phyloP scores from a whole-genome alignment of 495 filamentous ascomycete species.

The Apodospora peruviana region DNA sequence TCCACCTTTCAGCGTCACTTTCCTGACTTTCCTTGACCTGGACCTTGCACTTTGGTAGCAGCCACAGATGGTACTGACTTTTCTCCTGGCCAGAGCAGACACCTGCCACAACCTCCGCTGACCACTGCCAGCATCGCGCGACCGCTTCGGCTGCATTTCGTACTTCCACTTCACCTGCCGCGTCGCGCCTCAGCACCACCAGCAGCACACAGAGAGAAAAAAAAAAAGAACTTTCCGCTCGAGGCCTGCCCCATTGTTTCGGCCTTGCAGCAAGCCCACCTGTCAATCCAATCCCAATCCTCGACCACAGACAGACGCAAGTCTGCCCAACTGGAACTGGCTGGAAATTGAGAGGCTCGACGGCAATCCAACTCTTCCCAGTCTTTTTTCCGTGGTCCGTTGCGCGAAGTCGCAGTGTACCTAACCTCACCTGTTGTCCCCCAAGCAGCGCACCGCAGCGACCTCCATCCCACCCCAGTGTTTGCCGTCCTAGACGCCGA shows the following conservation, averaged over 20 bases:
- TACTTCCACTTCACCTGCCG: slow-evolving; percentile 6
- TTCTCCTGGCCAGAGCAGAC: slow-evolving; percentile 4
- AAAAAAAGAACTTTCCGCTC: too few relatives aligned
- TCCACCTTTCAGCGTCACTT: slow-evolving; percentile 14
- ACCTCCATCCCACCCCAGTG: slow-evolving; percentile 12
- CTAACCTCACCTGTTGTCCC: slow-evolving; percentile 19
- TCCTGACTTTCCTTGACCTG: slow-evolving; percentile 14
- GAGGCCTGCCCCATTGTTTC: slow-evolving; percentile 20
- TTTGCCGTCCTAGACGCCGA: slow-evolving; percentile 22
- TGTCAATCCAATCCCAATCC: slow-evolving; percentile 3
- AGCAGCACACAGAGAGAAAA: too few relatives aligned
- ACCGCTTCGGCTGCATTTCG: neutral
- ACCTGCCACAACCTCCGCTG: slow-evolving; percentile 11
- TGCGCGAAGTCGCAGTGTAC: slow-evolving; percentile 22
- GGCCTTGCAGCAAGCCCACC: slow-evolving; percentile 18
- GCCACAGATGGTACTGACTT: slow-evolving; percentile 14
- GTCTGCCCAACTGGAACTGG: slow-evolving; percentile 21
- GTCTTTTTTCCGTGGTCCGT: slow-evolving; percentile 17
- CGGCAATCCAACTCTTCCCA: slow-evolving; percentile 10
- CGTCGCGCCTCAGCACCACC: slow-evolving; percentile 7
- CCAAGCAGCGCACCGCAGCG: slow-evolving; percentile 16
- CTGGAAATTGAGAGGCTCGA: too few relatives aligned
- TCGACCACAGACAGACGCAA: slow-evolving; percentile 18
- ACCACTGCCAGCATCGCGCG: too few relatives aligned
- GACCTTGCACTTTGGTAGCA: too few relatives aligned